Conservation (phyloP, 176 grass and related monocot species). For the Avena eriantha region DNA sequence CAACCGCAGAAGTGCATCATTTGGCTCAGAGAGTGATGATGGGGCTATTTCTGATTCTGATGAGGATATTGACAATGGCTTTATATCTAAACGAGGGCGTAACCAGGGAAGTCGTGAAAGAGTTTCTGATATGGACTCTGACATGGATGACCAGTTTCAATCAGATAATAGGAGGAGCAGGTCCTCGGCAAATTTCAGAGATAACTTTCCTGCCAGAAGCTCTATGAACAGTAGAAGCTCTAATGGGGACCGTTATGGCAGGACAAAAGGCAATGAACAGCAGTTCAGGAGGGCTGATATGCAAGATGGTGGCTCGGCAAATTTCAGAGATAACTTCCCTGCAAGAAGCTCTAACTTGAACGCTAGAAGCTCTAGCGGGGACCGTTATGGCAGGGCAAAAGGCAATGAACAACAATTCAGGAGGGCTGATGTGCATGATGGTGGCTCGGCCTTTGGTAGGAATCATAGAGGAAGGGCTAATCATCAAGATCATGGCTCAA, state of each 20-base stretch:
- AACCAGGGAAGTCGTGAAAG: conserved; percentile 32
- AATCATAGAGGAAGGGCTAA: conserved; percentile 30
- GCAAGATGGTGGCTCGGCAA: conserved; percentile 20
- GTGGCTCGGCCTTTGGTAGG: conserved; percentile 11
- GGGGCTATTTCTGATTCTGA: conserved; percentile 67
- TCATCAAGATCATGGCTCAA: conserved; percentile 51
- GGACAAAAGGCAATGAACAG: conserved; percentile 31
- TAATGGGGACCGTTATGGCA: conserved; percentile 31
- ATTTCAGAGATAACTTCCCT: conserved; percentile 25
- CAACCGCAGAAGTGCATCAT: conserved; percentile 35
- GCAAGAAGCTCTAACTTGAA: conserved; percentile 29
- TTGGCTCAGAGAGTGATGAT: conserved; percentile 47
- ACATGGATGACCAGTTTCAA: conserved; percentile 42
- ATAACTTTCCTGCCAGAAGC: conserved; percentile 31
- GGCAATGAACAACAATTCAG: conserved; percentile 37
- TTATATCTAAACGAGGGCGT: conserved; percentile 36
- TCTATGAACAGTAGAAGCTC: conserved; percentile 34
- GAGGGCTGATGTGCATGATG: conserved; percentile 24
- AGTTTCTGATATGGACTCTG: conserved; percentile 50
- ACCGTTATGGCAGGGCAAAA: conserved; percentile 34
- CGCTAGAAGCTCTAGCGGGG: conserved; percentile 29
- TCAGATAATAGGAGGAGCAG: conserved; percentile 43
- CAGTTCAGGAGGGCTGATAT: background rate
- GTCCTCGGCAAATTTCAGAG: conserved; percentile 29
- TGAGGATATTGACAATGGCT: conserved; percentile 51